Percentiles rank a stretch among this genome's conserved stretches.
These are phyloP conservation scores for Medicago arabica DNA, from an alignment of 306 rosid genomes.

Conservation along the genomic window DNA sequence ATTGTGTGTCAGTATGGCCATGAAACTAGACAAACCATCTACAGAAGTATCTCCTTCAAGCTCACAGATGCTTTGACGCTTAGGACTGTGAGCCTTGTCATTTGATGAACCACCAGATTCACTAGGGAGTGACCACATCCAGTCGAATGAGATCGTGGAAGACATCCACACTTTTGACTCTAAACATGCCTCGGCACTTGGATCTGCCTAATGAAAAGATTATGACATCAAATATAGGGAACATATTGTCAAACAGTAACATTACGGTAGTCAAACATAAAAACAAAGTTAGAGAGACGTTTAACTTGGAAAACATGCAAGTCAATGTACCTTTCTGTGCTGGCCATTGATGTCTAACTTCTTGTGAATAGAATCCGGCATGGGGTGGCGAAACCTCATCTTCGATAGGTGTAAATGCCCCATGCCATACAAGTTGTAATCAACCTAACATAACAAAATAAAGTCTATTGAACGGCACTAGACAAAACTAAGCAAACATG, in stretches of 20 bases:
- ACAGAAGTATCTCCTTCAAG: conserved; percentile 88
- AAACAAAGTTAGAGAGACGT: conserved; percentile 36
- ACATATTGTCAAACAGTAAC: conserved; percentile 22
- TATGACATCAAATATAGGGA: conserved; percentile 39
- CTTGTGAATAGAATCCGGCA: conserved; percentile 55
- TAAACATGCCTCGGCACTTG: conserved; percentile 46
- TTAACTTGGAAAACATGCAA: conserved; percentile 48
- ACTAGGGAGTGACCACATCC: conserved; percentile 65
- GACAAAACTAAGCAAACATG: conserved; percentile 30
- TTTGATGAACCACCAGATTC: conserved; percentile 52
- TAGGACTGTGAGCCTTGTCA: conserved; percentile 46
- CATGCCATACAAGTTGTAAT: conserved; percentile 85
- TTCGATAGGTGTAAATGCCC: conserved; percentile 80
- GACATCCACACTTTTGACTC: conserved; percentile 68
- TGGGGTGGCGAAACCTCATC: conserved; percentile 79
- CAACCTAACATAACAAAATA: conserved; percentile 48
- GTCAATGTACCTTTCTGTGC: conserved; percentile 47
- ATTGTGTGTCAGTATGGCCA: conserved; percentile 4
- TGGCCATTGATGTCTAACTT: conserved; percentile 47
- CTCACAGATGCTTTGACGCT: conserved; percentile 82
- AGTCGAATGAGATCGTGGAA: conserved; percentile 63
- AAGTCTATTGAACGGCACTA: conserved; percentile 21
- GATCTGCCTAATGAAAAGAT: conserved; percentile 66
- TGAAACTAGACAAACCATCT: conserved; percentile 68
- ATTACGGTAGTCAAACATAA: conserved; percentile 20